These are phyloP conservation scores for Blastobotrys petasosporus DNA, from an alignment of 1,139 yeast genomes.

Conservation along the genomic window DNA sequence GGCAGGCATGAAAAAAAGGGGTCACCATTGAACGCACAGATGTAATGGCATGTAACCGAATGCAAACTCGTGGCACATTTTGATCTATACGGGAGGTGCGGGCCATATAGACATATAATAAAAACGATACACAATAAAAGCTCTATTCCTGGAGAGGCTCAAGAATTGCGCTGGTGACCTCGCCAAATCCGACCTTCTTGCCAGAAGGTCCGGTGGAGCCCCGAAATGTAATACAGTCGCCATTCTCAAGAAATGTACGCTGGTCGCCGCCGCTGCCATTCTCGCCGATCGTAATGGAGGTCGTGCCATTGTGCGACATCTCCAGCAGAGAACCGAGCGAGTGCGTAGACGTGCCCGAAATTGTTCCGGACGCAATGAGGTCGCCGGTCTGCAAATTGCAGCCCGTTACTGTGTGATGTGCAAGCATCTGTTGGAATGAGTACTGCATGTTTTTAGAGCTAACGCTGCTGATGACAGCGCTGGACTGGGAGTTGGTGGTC, in stretches of 20 bases:
- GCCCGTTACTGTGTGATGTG: slow-evolving; percentile 28
- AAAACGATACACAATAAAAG: too few species aligned
- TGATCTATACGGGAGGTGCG: too few species aligned
- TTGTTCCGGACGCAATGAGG: slow-evolving; percentile 28
- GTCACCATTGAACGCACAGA: too few species aligned
- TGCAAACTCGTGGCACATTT: too few species aligned
- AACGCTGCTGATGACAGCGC: slow-evolving; percentile 13
- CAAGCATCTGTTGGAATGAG: slow-evolving; percentile 28
- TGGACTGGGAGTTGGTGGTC: slow-evolving; percentile 12
- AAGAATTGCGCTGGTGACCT: slow-evolving; percentile 16
- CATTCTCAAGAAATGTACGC: slow-evolving; percentile 22
- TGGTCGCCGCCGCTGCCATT: not conserved
- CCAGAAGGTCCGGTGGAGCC: slow-evolving; percentile 17
- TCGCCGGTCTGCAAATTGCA: slow-evolving; percentile 27
- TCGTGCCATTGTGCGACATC: slow-evolving; percentile 21
- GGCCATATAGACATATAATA: too few species aligned
- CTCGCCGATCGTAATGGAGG: slow-evolving; percentile 15
- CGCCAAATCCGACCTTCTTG: slow-evolving; percentile 23
- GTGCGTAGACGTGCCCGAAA: slow-evolving; percentile 18
- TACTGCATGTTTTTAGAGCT: slow-evolving; percentile 20
- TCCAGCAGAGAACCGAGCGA: slow-evolving; percentile 25
- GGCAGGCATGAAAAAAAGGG: too few species aligned
- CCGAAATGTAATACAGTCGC: slow-evolving; percentile 22
- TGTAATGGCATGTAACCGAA: too few species aligned
- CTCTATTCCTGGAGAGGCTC: too few species aligned